Conservation (phyloP, 2,329 filamentous ascomycete species). For the Daldinia sp. region DNA sequence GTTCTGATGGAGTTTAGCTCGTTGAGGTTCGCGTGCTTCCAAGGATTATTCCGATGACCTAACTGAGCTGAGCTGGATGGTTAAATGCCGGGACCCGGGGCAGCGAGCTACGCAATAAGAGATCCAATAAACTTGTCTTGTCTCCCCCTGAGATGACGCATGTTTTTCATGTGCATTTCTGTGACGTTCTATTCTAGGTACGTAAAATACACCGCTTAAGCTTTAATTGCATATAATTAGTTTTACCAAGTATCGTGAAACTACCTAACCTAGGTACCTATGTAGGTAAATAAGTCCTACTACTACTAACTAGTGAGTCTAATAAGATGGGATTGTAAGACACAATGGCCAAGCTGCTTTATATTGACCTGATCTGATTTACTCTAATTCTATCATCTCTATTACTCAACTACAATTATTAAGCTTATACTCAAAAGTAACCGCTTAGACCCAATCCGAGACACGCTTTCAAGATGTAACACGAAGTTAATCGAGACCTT, state of each 20-base stretch:
- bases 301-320: too few species aligned
- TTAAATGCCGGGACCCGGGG: constrained; percentile 12
- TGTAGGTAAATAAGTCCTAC: too few species aligned
- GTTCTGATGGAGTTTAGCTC: constrained; percentile 10
- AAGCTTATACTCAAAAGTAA: neutral
- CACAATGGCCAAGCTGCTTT: neutral
- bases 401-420: too few species aligned
- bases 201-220: neutral
- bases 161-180: neutral
- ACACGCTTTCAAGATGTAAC: neutral
- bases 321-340: neutral
- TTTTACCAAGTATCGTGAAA: neutral
- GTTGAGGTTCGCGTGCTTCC: constrained; percentile 2
- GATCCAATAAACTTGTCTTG: constrained; percentile 19
- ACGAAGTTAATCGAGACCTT: neutral
- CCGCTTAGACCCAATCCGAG: neutral
- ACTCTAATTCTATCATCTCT: neutral
- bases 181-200: neutral
- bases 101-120: constrained; percentile 6
- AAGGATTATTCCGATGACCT: neutral
- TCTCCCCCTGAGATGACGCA: neutral
- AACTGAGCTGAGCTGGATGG: constrained; percentile 6
- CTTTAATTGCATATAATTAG: neutral
- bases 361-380: neutral
- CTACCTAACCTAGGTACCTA: too few species aligned